Evolutionary conservation across 2,329 filamentous ascomycete genomes (phyloP).

Genomic region (Fonsecaea erecta): DNA sequence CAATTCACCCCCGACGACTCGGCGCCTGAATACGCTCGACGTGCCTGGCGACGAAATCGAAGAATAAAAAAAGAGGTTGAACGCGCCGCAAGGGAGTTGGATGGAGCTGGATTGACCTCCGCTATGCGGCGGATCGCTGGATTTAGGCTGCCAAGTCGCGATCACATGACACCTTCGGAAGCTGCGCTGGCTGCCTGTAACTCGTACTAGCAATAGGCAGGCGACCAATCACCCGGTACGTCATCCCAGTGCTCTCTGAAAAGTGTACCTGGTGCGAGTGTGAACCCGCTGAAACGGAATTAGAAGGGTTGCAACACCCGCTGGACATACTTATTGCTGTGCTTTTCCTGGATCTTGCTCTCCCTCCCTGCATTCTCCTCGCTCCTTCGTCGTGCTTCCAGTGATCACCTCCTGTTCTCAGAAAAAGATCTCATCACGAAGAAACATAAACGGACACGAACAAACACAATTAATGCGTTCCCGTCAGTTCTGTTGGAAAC

Average conservation of each 20-base stretch:
- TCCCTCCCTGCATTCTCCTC: not conserved
- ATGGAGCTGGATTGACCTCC: not conserved
- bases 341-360: not conserved
- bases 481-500: not conserved
- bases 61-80: conserved; percentile 10
- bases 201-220: not conserved
- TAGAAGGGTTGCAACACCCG: not conserved
- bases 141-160: not conserved
- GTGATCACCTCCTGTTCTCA: not conserved
- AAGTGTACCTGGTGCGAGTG: not conserved
- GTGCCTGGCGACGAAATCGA: conserved; percentile 9
- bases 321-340: not conserved
- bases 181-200: not conserved
- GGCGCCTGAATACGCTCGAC: conserved; percentile 16
- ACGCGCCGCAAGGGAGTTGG: not conserved
- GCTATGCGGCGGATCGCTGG: not conserved
- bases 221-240: not conserved
- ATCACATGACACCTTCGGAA: not conserved
- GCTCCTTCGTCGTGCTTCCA: not conserved
- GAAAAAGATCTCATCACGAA: not conserved
- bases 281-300: not conserved
- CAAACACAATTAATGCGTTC: not conserved
- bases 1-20: conserved; percentile 8
- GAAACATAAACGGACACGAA: not conserved
- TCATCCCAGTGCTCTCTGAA: not conserved